Percentiles rank a stretch among this genome's conserved stretches.
Conservation (phyloP, 805 yeast species). For the Candida pseudofarinosa region DNA sequence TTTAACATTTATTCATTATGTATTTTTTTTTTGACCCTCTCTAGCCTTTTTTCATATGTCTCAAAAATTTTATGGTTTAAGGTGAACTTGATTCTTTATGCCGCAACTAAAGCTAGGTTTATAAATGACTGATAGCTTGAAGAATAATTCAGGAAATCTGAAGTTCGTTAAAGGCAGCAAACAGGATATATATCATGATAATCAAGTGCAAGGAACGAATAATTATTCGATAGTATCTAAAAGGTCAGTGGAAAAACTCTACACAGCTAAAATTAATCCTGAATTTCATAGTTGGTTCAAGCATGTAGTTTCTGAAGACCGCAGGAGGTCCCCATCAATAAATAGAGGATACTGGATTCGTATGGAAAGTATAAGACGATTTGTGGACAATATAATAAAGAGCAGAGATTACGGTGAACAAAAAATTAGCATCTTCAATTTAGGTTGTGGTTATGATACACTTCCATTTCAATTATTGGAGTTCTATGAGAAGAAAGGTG, state of each 20-base stretch:
- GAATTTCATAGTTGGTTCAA: conserved; percentile 50
- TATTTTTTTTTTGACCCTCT: no score
- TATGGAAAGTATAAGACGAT: conserved; percentile 60
- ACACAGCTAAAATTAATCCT: conserved; percentile 32
- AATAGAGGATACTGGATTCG: conserved; percentile 83
- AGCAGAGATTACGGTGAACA: conserved; percentile 11
- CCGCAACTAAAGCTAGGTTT: no score
- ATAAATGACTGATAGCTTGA: no score
- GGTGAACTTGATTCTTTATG: no score
- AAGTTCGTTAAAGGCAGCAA: conserved; percentile 43
- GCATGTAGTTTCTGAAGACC: conserved; percentile 60
- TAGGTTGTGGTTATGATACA: conserved; percentile 73
- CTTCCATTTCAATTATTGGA: conserved; percentile 36
- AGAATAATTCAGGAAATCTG: neutral
- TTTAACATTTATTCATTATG: no score
- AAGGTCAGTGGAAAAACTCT: conserved; percentile 70
- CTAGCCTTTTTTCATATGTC: no score
- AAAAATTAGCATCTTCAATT: conserved; percentile 45
- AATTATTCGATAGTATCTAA: conserved; percentile 81
- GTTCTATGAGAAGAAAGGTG: conserved; percentile 21
- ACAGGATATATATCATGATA: conserved; percentile 50
- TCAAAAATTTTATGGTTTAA: no score
- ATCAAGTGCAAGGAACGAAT: conserved; percentile 79
- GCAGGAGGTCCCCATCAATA: conserved; percentile 73
- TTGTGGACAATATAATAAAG: conserved; percentile 44